Base-by-base conservation (phyloP, 148 eudicot species). In the Heliamphora exappendiculata region DNA sequence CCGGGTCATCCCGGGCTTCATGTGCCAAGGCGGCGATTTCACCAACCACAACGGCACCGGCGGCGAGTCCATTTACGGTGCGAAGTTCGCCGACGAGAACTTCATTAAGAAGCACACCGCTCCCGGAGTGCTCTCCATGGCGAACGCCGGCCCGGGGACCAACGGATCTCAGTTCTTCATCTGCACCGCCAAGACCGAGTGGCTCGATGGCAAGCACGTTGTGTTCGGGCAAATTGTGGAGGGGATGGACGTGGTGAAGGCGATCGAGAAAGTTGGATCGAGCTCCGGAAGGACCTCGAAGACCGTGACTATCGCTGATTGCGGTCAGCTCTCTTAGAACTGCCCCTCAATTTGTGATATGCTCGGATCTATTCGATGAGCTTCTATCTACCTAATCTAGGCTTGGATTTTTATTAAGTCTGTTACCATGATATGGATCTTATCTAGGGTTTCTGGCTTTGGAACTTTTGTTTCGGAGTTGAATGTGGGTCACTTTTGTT, bases 101-200 rank as follows among this genome's bases (percentile, higher is more conserved):
- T 87, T 87, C 81, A 51, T 34, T 36, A 87, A 75, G 85, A 85
- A 78, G 84, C 90, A 87, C 78, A 87, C 87, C 28, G 97, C 93
- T 0, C 89, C 97, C 0, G 91, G 97, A 1, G 73, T 87, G 12
- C 85, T 91, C 26, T 91, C 97, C 13, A 91, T 91, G 97, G 97
- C 97, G 0, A 91, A 89, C 51, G 82, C 93, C 0, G 97, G 97
- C 0, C 88, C 88, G 0, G 78, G 82, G 14, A 91, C 90, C 12
- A 91, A 91, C 67, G 97, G 97, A 22, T 89, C 93, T 0, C 93
- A 91, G 87, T 91, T 91, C 78, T 91, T 91, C 59, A 73, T 91
- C 67, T 89, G 95, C 73, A 93, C 97, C 0, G 85, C 86, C 0
- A 81, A 79, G 85, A 93, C 97, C 11, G 57, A 81, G 42, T 91